Evolutionary conservation across 1,139 yeast species (phyloP).

Genomic region (Yamadazyma siamensis): DNA sequence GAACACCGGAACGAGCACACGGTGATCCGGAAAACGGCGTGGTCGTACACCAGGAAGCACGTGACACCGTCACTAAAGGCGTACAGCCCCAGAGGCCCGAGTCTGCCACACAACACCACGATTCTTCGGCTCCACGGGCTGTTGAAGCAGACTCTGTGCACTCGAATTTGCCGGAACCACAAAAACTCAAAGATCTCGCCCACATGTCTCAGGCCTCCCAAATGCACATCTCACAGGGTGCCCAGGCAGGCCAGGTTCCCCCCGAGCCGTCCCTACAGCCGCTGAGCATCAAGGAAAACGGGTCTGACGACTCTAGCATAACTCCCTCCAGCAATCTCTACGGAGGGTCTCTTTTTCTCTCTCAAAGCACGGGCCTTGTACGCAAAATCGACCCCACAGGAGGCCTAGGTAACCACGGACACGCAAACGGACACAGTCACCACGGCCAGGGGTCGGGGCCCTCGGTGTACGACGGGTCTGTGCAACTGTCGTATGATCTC

Average conservation of each 20-base stretch:
- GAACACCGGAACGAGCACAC: no score
- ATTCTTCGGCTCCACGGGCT: no score
- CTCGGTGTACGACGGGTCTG: background rate
- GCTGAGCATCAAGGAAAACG: conserved; percentile 1
- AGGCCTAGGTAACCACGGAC: conserved; percentile 1
- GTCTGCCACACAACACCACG: background rate
- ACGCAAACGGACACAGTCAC: no score
- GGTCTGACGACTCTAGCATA: conserved; percentile 20
- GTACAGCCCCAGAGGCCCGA: background rate
- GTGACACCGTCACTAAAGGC: background rate
- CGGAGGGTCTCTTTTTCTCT: conserved; percentile 42
- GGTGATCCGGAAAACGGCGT: no score
- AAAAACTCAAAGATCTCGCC: no score
- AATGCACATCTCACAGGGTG: background rate
- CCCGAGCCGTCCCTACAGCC: conserved; percentile 2
- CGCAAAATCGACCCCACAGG: conserved; percentile 30
- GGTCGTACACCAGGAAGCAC: no score
- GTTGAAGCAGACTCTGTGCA: no score
- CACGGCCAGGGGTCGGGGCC: background rate
- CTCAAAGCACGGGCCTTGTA: conserved; percentile 45
- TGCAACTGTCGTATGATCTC: conserved; percentile 12
- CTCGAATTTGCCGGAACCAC: no score
- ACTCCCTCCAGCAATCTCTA: conserved; percentile 29
- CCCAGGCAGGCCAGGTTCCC: background rate
- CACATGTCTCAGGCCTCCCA: no score